Base-by-base conservation (phyloP, 176 grass and related monocot species). In the Cenchrus fungigraminus region DNA sequence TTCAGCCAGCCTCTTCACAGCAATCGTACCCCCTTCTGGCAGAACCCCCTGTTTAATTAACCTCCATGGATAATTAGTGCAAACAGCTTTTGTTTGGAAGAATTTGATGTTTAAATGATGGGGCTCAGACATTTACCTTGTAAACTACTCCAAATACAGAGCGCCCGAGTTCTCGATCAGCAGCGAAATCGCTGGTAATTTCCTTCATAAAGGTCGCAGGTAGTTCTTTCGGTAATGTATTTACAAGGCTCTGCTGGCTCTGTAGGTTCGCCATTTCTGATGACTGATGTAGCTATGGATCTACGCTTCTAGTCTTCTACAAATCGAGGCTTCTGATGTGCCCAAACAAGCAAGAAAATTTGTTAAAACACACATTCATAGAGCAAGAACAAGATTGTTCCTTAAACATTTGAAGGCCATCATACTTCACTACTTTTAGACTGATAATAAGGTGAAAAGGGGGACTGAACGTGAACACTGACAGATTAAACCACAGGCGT, bases 81-180 rank as follows among this genome's bases (percentile, higher is more conserved):
- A 44, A 44, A 34, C 34, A 0, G 3, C 7, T 68, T 68, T 10
- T 68, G 66, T 44, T 44, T 68, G 66, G 4, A 68, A 68, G 34
- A 68, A 44, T 43, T 17, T 43, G 15, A 20, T 17, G 32, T 19
- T 16, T 16, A 65, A 67, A 45, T 11, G 15, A 19, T 19, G 20
- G 15, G 0, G 66, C 20, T 42, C 42, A 70, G 17, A 0, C 67
- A 0, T 20, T 58, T 58, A 58, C 55, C 67, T n/a, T 9, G 43
- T 69, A 70, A 70, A 70, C 68, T 70, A 9, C 47, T 22, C 68
- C 68, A 7, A 71, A 71, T 22, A 71, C 68, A 71, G 68, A 47
- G 2, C 10, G 1, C 0, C 68, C 68, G 12, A 71, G 68, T 13
- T 6, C 43, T 47, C 43, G 9, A 0, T 71, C 68, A 71, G 3